Percentiles rank a stretch among this genome's conserved stretches.
Conservation (phyloP, 495 filamentous ascomycete genomes). For the Tuber aestivum region DNA sequence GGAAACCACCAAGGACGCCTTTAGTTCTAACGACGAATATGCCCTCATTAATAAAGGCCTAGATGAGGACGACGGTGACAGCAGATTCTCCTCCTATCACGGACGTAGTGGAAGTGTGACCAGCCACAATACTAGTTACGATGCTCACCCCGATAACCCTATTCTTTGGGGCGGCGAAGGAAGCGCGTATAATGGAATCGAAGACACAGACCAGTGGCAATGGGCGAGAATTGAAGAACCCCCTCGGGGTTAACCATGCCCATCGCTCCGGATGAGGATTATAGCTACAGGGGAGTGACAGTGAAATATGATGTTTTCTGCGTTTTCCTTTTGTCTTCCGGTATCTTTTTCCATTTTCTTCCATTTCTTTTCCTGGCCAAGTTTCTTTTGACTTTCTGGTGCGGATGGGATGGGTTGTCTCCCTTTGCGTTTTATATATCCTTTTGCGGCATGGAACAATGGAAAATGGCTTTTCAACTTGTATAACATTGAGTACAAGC, state of each 20-base stretch:
- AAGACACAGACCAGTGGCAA: constrained; percentile 32
- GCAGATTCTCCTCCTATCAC: constrained; percentile 14
- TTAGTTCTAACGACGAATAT: constrained; percentile 42
- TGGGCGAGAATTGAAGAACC: not conserved
- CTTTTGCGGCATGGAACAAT: too few species aligned
- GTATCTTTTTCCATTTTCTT: not conserved
- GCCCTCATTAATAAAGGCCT: constrained; percentile 37
- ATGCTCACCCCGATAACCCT: constrained; percentile 35
- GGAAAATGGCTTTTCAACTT: too few species aligned
- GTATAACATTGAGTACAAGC: too few species aligned
- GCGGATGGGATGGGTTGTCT: too few species aligned
- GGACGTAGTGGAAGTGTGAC: constrained; percentile 21
- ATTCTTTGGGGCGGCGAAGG: constrained; percentile 37
- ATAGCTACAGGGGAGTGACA: constrained; percentile 23
- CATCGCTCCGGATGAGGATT: constrained; percentile 25
- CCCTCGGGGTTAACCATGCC: constrained; percentile 25
- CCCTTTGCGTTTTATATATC: too few species aligned
- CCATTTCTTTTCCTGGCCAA: too few species aligned
- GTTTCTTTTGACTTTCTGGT: too few species aligned
- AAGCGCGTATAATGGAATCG: too few species aligned
- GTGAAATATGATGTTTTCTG: not conserved
- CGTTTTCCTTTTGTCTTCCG: not conserved
- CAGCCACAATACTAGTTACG: not conserved
- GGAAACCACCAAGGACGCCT: constrained; percentile 43
- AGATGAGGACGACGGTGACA: constrained; percentile 31